These are phyloP conservation scores for Floccularia luteovirens DNA, from an alignment of 768 basidiomycete species.

Conservation along the genomic window DNA sequence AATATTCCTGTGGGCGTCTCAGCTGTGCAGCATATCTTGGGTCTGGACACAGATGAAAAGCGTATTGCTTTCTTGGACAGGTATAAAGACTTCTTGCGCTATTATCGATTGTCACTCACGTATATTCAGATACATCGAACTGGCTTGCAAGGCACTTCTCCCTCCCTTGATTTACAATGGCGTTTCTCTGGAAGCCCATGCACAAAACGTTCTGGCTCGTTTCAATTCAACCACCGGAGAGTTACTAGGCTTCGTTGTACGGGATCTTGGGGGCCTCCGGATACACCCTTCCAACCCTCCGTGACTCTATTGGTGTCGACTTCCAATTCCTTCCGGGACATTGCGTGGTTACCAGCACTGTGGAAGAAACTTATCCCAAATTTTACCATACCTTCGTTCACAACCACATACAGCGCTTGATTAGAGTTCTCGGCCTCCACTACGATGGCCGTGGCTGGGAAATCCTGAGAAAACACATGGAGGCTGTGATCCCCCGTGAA, in stretches of 20 bases:
- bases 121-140: conserved; percentile 37
- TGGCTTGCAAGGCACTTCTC: conserved; percentile 44
- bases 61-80: conserved; percentile 36
- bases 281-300: conserved; percentile 43
- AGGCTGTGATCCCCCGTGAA: conserved; percentile 30
- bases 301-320: conserved; percentile 37
- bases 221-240: conserved; percentile 32
- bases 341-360: conserved; percentile 37
- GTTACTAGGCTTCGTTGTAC: conserved; percentile 42
- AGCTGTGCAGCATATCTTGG: conserved; percentile 38
- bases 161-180: conserved; percentile 47
- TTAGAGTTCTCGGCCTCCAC: conserved; percentile 45
- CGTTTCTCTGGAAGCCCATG: conserved; percentile 56
- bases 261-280: conserved; percentile 51
- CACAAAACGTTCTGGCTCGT: conserved; percentile 47
- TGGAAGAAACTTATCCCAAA: conserved; percentile 46
- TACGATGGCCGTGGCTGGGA: conserved; percentile 44
- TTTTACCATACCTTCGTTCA: conserved; percentile 56
- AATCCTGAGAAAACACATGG: conserved; percentile 38
- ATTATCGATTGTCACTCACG: too few species aligned
- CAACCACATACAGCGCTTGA: conserved; percentile 51
- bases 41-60: conserved; percentile 38
- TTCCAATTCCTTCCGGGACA: conserved; percentile 48
- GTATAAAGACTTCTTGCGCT: conserved; percentile 19
- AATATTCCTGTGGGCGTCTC: conserved; percentile 31